Conservation (phyloP, 1,139 yeast species). For the Protomyces macrosporus region DNA sequence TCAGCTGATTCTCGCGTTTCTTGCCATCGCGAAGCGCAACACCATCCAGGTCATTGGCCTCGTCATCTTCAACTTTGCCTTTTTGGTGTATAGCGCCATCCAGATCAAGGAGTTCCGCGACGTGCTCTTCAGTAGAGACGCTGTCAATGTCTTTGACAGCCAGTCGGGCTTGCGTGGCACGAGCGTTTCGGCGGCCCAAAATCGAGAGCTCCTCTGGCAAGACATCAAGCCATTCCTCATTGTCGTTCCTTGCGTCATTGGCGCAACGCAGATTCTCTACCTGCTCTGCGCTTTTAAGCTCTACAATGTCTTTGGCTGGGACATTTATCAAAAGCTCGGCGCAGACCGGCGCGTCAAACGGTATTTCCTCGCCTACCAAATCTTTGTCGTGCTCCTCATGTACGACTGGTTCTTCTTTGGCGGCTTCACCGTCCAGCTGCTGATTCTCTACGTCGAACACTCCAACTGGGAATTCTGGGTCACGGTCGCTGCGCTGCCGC, state of each 20-base stretch:
- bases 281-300: conserved; percentile 33
- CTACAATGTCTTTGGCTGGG: conserved; percentile 48
- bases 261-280: conserved; percentile 40
- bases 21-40: conserved; percentile 18
- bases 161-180: conserved; percentile 1
- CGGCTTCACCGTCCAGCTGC: conserved; percentile 21
- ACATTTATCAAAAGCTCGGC: conserved; percentile 49
- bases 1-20: conserved; percentile 15
- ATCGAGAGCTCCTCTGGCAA: conserved; percentile 10
- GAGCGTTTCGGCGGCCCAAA: background rate
- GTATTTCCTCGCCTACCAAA: conserved; percentile 38
- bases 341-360: conserved; percentile 45
- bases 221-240: conserved; percentile 42
- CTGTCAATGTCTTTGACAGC: background rate
- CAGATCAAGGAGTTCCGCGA: conserved; percentile 20
- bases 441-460: conserved; percentile 16
- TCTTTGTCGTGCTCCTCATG: conserved; percentile 34
- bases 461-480: conserved; percentile 22
- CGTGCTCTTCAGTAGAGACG: conserved; percentile 7
- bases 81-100: conserved; percentile 14
- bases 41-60: conserved; percentile 25
- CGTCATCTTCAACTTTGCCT: conserved; percentile 20
- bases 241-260: conserved; percentile 44
- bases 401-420: conserved; percentile 33
- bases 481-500: conserved; percentile 21